phyloP scores from a whole-genome alignment of 2,329 filamentous ascomycete genomes.

The Myriosclerotinia duriaeana region DNA sequence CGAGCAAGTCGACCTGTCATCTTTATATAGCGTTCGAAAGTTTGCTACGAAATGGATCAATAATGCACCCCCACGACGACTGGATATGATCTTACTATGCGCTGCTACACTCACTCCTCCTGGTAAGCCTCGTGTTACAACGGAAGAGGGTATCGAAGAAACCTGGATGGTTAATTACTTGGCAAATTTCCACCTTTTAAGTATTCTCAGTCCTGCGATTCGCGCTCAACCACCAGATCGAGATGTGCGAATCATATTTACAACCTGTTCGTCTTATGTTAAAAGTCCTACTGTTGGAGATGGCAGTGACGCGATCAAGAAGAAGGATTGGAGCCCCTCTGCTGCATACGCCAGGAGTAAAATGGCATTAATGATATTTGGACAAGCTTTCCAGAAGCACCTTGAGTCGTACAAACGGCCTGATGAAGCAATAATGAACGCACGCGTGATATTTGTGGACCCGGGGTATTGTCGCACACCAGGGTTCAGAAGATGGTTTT shows the following conservation, averaged over 20 bases:
- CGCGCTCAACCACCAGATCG: conserved; percentile 89
- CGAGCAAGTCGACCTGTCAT: conserved; percentile 87
- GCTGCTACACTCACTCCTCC: conserved; percentile 74
- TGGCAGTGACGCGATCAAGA: conserved; percentile 45
- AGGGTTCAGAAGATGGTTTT: conserved; percentile 83
- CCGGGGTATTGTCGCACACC: conserved; percentile 83
- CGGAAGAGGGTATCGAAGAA: conserved; percentile 77
- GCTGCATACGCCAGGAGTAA: conserved; percentile 65
- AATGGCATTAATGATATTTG: conserved; percentile 86
- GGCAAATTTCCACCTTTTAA: conserved; percentile 90
- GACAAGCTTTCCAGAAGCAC: conserved; percentile 88
- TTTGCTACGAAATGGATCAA: conserved; percentile 99
- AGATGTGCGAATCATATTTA: conserved; percentile 84
- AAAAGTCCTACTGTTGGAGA: conserved; percentile 66
- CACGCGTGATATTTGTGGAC: conserved; percentile 82
- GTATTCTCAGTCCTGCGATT: conserved; percentile 86
- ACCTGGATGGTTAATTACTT: conserved; percentile 96
- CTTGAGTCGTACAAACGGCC: conserved; percentile 80
- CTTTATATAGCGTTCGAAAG: conserved; percentile 82
- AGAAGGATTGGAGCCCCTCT: conserved; percentile 54
- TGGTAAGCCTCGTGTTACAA: conserved; percentile 59
- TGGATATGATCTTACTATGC: conserved; percentile 90
- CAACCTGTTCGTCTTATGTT: conserved; percentile 87
- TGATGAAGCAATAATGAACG: conserved; percentile 77
- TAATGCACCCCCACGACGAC: conserved; percentile 80